A percentile compares a stretch with the other conserved stretches of the same genome.
These are phyloP conservation scores for Cryptococcus sp. DNA, from an alignment of 1,284 basidiomycete species.

Conservation along the genomic window DNA sequence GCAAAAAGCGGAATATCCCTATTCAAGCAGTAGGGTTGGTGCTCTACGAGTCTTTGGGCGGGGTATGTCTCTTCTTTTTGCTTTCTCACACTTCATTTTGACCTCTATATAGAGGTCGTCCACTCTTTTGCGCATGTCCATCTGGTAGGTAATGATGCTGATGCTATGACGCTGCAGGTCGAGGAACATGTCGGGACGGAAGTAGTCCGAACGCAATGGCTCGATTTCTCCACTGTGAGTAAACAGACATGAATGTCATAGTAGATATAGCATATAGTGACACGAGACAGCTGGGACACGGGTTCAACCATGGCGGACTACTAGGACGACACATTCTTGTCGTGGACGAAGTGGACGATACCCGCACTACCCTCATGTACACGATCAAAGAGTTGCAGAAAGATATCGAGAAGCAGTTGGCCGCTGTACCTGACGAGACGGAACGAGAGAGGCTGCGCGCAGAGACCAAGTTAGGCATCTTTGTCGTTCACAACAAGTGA, in stretches of 20 bases:
- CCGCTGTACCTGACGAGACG: slow-evolving; percentile 60
- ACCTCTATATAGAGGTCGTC: neutral
- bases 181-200: slow-evolving; percentile 77
- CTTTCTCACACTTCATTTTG: neutral
- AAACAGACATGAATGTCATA: neutral
- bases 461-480: slow-evolving; percentile 77
- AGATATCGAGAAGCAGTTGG: slow-evolving; percentile 77
- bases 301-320: slow-evolving; percentile 56
- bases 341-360: slow-evolving; percentile 92
- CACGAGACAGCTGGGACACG: slow-evolving; percentile 42
- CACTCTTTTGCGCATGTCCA: neutral
- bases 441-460: slow-evolving; percentile 67
- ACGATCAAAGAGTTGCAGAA: slow-evolving; percentile 81
- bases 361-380: slow-evolving; percentile 87
- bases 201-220: slow-evolving; percentile 88
- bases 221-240: slow-evolving; percentile 65
- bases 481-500: slow-evolving; percentile 91
- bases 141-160: neutral
- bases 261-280: neutral
- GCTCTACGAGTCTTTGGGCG: slow-evolving; percentile 82
- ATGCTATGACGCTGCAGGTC: slow-evolving; percentile 44
- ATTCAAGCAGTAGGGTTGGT: slow-evolving; percentile 90
- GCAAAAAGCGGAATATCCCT: slow-evolving; percentile 74
- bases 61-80: slow-evolving; percentile 42
- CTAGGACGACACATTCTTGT: slow-evolving; percentile 78